Base-by-base conservation (phyloP, 1,284 basidiomycete species). In the Ceratobasidium sp. region DNA sequence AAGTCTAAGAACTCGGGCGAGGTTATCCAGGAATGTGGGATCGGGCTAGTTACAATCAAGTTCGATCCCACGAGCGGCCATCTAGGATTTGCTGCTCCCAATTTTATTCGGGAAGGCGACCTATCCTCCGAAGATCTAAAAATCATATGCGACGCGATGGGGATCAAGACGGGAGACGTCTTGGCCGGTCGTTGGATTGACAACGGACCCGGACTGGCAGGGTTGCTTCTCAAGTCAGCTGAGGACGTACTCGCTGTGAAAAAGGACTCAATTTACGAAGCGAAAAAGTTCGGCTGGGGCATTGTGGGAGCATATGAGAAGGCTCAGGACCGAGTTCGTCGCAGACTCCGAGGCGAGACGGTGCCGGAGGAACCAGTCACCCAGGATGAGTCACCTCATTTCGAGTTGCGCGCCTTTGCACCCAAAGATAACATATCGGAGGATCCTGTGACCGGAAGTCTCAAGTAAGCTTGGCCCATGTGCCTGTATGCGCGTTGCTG, bases 291-390 rank as follows among this genome's bases (percentile, higher is more conserved):
- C 2, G 50, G 50, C n/a, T 60, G 57, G 57, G 57, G 45, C 3
- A 12, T 60, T 29, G 57, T 60, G 22, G 57, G 57, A 20, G 43
- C 57, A 8, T 60, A 60, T 34, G 29, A 60, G 17, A 60, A 60
- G 15, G 43, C 43, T 13, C 56, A 58, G 27, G n/a, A n/a, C 13
- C 43, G 27, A n/a, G 29, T 60, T 22, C 13, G 50, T 10, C 42
- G 57, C 8, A 45, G 43, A 6, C 31, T 60, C 7, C 25, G 34
- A 35, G 57, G 57, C n/a, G 43, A 35, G n/a, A 4, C 25, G 8
- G 7, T 13, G 13, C 6, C 3, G 2, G 40, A 15, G 25, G 15
- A 3, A 17, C 43, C 47, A 2, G n/a, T n/a, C 2, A 25, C 22
- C 22, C 15, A 22, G 3, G 45, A 60, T 15, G 31, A 35, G 15